phyloP scores from a whole-genome alignment of 2,329 filamentous ascomycete species.

The Neofusicoccum cordaticola region DNA sequence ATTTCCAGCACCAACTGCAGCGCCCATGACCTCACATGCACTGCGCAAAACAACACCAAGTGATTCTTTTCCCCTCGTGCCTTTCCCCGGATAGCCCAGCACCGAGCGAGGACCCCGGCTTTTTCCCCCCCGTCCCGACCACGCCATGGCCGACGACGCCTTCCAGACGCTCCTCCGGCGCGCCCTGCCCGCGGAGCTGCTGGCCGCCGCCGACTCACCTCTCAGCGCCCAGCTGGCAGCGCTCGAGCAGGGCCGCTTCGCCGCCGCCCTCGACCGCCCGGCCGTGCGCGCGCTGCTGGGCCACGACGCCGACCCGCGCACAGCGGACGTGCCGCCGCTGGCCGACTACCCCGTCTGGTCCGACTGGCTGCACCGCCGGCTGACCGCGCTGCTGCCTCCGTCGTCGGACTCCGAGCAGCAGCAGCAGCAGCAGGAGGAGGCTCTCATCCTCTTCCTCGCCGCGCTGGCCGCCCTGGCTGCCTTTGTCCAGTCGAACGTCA shows the following conservation, averaged over 20 bases:
- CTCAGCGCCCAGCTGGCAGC: conserved; percentile 37
- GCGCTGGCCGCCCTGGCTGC: conserved; percentile 70
- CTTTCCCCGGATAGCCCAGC: no score
- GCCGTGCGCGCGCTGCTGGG: conserved; percentile 43
- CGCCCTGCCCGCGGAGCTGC: conserved; percentile 39
- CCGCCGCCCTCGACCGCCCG: conserved; percentile 37
- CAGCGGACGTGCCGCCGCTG: conserved; percentile 29
- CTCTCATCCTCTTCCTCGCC: conserved; percentile 50
- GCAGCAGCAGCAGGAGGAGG: conserved; percentile 25
- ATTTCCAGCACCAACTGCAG: background rate
- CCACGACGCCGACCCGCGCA: conserved; percentile 28
- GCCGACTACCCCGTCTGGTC: conserved; percentile 42
- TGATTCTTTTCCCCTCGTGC: no score
- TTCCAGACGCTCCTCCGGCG: conserved; percentile 41
- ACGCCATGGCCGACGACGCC: conserved; percentile 44
- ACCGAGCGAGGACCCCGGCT: no score
- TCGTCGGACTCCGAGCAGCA: background rate
- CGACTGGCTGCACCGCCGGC: conserved; percentile 33
- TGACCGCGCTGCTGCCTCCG: background rate
- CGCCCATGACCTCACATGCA: background rate
- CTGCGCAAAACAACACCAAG: no score
- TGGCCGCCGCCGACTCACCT: conserved; percentile 25
- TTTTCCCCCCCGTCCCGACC: no score
- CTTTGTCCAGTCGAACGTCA: conserved; percentile 85
- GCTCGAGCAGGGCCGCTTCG: conserved; percentile 44